These are phyloP conservation scores for Fusarium lateritium DNA, from an alignment of 2,329 filamentous ascomycete genomes.

Conservation along the genomic window DNA sequence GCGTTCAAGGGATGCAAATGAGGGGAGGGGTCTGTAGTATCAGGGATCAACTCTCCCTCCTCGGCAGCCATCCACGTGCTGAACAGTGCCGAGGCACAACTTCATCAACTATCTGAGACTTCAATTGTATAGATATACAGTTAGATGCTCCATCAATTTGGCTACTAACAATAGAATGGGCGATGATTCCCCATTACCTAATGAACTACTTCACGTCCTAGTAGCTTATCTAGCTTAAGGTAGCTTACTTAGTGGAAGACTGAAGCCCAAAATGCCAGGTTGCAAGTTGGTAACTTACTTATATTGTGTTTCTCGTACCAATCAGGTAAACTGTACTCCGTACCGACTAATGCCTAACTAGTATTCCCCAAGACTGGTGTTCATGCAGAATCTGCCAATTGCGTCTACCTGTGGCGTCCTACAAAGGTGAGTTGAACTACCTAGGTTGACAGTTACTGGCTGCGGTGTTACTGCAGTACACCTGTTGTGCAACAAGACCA, in stretches of 20 bases:
- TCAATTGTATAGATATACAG: background rate
- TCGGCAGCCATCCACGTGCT: constrained; percentile 36
- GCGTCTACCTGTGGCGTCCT: background rate
- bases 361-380: too few species aligned
- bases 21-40: constrained; percentile 34
- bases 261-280: too few species aligned
- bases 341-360: background rate
- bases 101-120: background rate
- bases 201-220: too few species aligned
- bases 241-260: background rate
- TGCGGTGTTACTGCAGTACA: background rate
- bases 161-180: background rate
- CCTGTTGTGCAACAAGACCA: background rate
- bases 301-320: background rate
- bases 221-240: too few species aligned
- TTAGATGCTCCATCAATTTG: background rate
- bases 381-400: too few species aligned
- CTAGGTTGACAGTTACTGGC: background rate
- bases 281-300: too few species aligned
- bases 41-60: constrained; percentile 26
- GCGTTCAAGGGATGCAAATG: constrained; percentile 20
- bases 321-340: background rate
- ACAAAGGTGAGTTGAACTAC: background rate
- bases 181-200: background rate
- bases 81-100: constrained; percentile 38